Evolutionary conservation across 176 grass and related monocot species (phyloP).

Genomic region (Rhynchospora tenuis): DNA sequence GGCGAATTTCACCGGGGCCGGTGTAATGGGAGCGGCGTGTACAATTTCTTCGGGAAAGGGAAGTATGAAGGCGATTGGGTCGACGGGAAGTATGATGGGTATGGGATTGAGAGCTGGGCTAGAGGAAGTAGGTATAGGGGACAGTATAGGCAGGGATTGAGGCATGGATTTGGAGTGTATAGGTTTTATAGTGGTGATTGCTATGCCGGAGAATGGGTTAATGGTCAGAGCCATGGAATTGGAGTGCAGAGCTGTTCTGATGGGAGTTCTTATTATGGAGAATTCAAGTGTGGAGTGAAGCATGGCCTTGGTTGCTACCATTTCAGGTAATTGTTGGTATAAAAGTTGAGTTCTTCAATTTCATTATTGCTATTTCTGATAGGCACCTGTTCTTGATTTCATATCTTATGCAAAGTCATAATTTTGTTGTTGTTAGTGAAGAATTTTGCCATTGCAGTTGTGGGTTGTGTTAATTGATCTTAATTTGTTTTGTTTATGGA

Average conservation of each 20-base stretch:
- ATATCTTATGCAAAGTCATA: neutral
- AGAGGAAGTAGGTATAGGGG: slow-evolving; percentile 68
- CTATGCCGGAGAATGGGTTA: slow-evolving; percentile 64
- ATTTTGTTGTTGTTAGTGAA: neutral
- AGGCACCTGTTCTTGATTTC: neutral
- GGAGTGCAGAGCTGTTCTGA: slow-evolving; percentile 61
- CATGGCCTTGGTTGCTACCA: slow-evolving; percentile 67
- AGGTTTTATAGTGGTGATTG: slow-evolving; percentile 64
- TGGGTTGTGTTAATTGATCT: neutral
- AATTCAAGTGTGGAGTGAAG: slow-evolving; percentile 83
- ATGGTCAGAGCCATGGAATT: slow-evolving; percentile 75
- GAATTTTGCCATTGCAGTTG: neutral
- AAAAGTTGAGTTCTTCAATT: neutral
- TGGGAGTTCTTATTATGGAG: slow-evolving; percentile 57
- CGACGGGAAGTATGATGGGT: slow-evolving; percentile 65
- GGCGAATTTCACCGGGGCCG: slow-evolving; percentile 58
- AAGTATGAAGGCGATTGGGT: slow-evolving; percentile 79
- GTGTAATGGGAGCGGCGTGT: slow-evolving; percentile 64
- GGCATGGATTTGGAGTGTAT: slow-evolving; percentile 65
- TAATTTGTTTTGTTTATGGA: slow-evolving; percentile 5
- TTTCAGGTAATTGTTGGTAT: slow-evolving; percentile 45
- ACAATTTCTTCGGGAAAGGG: slow-evolving; percentile 62
- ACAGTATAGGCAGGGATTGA: slow-evolving; percentile 58
- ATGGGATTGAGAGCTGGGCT: slow-evolving; percentile 80
- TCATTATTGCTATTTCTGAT: neutral